A percentile compares a stretch with the other conserved stretches of the same genome.
These are phyloP conservation scores for Pinus tabuliformis DNA, from an alignment of 75 land plant genomes.

Conservation along the genomic window DNA sequence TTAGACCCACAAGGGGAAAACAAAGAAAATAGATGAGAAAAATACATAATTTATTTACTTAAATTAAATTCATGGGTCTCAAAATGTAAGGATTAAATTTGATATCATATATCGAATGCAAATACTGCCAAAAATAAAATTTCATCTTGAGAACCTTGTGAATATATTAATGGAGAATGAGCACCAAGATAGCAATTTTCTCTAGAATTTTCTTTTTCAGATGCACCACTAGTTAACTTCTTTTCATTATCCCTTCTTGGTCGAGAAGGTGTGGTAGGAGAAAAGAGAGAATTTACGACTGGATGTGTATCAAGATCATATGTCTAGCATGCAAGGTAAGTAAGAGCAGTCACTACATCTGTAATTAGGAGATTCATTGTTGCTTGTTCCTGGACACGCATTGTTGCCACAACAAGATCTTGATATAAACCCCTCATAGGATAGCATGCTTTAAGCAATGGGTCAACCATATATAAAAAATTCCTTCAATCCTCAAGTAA, in stretches of 20 bases:
- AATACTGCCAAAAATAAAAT: conserved; percentile 26
- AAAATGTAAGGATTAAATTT: conserved; percentile 1
- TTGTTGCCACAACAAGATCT: conserved; percentile 55
- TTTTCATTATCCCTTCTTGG: conserved; percentile 2
- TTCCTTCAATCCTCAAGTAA: conserved; percentile 39
- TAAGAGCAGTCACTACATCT: conserved; percentile 52
- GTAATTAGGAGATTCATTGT: conserved; percentile 35
- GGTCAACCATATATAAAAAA: conserved; percentile 41
- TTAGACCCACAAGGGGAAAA: neutral
- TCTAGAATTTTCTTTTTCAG: conserved; percentile 6
- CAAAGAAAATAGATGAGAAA: neutral
- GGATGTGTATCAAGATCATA: conserved; percentile 30
- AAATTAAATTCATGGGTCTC: conserved; percentile 1
- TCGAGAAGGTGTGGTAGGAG: conserved; percentile 9
- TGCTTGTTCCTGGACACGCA: conserved; percentile 52
- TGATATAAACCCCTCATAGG: conserved; percentile 58
- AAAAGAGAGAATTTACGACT: conserved; percentile 8
- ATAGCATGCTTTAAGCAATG: conserved; percentile 24
- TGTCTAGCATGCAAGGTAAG: conserved; percentile 32
- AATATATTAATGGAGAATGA: neutral
- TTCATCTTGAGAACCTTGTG: conserved; percentile 32
- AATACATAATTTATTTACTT: neutral
- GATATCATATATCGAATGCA: conserved; percentile 2
- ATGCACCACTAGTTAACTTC: conserved; percentile 1
- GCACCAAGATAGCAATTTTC: neutral